Base-by-base conservation (phyloP, 148 eudicot species). In the Fagopyrum homotropicum region DNA sequence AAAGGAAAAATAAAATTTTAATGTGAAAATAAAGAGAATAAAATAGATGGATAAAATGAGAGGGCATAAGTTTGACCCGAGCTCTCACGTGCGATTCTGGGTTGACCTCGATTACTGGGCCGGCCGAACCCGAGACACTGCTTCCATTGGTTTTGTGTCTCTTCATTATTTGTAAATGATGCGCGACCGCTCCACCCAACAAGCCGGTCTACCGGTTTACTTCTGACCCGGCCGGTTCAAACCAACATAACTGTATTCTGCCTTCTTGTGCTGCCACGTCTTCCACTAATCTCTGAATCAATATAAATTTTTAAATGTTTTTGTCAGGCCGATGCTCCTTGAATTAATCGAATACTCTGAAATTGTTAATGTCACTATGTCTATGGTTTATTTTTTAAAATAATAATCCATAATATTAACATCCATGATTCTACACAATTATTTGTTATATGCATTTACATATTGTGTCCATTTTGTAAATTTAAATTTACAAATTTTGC, bases 61-160 rank as follows among this genome's bases (percentile, higher is more conserved):
- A 77, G 35, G 73, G 74, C 72, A 70, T 75, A 79, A 48, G 46
- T 63, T 63, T 63, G 69, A 63, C 59, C 46, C 16, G 48, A 79
- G 69, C 63, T 79, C 87, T 82, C 89, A 81, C 89, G 89, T 86
- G 86, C 85, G 79, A 79, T 35, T 15, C 68, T 68, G 44, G 49
- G 75, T 73, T 22, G 60, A 61, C 80, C 61, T 35, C 63, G 66
- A 74, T 74, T 43, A 8, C 9, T 47, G 47, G 14, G 14, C 66
- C 40, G 66, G 40, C 40, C 66, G 66, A 60, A 60, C 66, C 66
- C 40, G 66, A 29, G 5, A 22, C 66, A 40, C 40, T 60, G 14
- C 15, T 60, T 3, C 68, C 9, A 15, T 72, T 19, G 10, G 29
- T 45, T 69, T 56, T 26, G 51, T 72, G 46, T 26, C 72, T 48